These are phyloP conservation scores for Rhynchosporium graminicola DNA, from an alignment of 2,329 filamentous ascomycete species.

Conservation along the genomic window DNA sequence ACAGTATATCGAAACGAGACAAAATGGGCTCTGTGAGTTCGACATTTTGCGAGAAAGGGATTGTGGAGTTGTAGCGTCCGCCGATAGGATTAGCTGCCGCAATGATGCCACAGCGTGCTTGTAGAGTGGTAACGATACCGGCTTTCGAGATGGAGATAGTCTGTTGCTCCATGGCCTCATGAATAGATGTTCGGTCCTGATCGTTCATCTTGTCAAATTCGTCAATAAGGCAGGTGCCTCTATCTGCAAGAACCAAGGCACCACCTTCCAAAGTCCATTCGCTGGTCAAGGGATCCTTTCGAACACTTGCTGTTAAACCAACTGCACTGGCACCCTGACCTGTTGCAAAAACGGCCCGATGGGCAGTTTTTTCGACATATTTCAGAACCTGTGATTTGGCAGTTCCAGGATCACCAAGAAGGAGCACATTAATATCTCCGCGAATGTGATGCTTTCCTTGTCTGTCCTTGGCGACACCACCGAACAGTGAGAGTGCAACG, in stretches of 20 bases:
- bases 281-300: conserved; percentile 89
- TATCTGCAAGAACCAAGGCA: conserved; percentile 90
- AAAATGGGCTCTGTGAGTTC: conserved; percentile 96
- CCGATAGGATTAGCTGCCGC: conserved; percentile 96
- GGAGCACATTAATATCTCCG: conserved; percentile 96
- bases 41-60: conserved; percentile 94
- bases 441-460: conserved; percentile 86
- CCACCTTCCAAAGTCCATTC: conserved; percentile 98
- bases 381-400: conserved; percentile 98
- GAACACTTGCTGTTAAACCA: conserved; percentile 94
- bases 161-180: conserved; percentile 99
- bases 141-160: conserved; percentile 99
- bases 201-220: conserved; percentile 99
- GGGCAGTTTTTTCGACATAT: conserved; percentile 96
- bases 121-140: conserved; percentile 94
- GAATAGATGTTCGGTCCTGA: conserved; percentile 94
- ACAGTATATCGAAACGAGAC: conserved; percentile 96
- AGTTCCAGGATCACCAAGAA: conserved; percentile 95
- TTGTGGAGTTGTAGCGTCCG: conserved; percentile 93
- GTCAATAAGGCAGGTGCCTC: conserved; percentile 93
- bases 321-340: conserved; percentile 97
- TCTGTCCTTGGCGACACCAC: conserved; percentile 89
- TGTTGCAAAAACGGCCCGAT: conserved; percentile 94
- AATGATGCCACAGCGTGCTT: conserved; percentile 94
- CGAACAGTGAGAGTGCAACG: conserved; percentile 89